A percentile compares a stretch with the other conserved stretches of the same genome.
These are phyloP conservation scores for Trichoderma guizhouense DNA, from an alignment of 2,329 filamentous ascomycete genomes.

Conservation along the genomic window DNA sequence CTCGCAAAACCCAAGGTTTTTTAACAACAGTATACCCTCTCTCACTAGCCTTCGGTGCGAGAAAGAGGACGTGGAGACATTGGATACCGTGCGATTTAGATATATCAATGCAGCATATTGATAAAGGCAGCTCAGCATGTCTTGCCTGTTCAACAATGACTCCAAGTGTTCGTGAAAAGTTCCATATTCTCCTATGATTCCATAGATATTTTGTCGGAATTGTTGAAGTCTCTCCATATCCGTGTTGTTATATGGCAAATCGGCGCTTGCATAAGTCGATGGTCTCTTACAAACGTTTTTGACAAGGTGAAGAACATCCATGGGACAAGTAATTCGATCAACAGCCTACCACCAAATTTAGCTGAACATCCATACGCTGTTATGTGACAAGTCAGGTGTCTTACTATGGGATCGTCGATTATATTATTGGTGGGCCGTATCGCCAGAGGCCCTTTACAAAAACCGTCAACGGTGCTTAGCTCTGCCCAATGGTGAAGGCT, in stretches of 20 bases:
- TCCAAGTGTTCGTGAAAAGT: neutral
- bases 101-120: constrained; percentile 17
- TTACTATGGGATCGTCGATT: neutral
- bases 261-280: neutral
- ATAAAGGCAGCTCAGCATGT: constrained; percentile 13
- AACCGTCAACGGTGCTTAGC: neutral
- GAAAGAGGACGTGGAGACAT: constrained; percentile 6
- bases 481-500: constrained; percentile 16
- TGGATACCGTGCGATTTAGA: constrained; percentile 5
- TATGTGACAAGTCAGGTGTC: neutral
- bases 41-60: constrained; percentile 8
- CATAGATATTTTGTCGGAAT: constrained; percentile 1
- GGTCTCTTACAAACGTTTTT: constrained; percentile 3
- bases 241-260: neutral
- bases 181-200: constrained; percentile 9
- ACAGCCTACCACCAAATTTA: neutral
- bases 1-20: constrained; percentile 15
- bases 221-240: constrained; percentile 10
- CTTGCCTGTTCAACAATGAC: neutral
- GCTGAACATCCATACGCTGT: neutral
- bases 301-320: constrained; percentile 14
- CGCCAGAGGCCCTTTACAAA: constrained; percentile 12
- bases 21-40: constrained; percentile 13
- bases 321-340: neutral
- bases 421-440: neutral